Evolutionary conservation across 331 rosid species (phyloP).

Genomic region (Malus hybrid): DNA sequence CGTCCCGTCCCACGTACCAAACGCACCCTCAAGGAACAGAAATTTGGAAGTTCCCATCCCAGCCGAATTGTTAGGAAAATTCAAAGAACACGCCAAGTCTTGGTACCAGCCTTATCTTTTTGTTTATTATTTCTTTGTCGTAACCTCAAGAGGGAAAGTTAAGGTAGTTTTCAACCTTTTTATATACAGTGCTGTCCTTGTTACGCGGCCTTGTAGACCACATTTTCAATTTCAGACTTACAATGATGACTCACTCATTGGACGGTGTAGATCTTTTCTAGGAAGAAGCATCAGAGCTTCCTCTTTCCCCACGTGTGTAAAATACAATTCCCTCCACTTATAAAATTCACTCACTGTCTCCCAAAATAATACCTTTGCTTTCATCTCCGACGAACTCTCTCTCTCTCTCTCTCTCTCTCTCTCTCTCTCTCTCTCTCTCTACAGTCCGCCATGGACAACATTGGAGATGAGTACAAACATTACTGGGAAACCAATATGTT

Average conservation of each 20-base stretch:
- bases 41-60: not conserved
- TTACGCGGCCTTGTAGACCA: conserved; percentile 24
- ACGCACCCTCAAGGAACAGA: not conserved
- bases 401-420: not conserved
- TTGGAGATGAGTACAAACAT: conserved; percentile 49
- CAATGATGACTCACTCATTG: not conserved
- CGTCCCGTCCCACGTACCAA: too few relatives aligned
- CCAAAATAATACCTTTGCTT: not conserved
- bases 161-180: not conserved
- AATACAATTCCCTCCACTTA: not conserved
- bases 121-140: not conserved
- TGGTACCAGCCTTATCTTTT: not conserved
- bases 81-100: not conserved
- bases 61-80: not conserved
- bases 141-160: too few relatives aligned
- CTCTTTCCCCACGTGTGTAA: not conserved
- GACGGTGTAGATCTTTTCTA: conserved; percentile 4
- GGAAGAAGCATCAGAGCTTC: not conserved
- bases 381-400: not conserved
- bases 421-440: not conserved
- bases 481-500: conserved; percentile 71
- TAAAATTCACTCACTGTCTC: not conserved
- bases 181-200: not conserved
- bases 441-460: conserved; percentile 43
- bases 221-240: not conserved